These are phyloP conservation scores for Mycena latifolia DNA, from an alignment of 768 basidiomycete species.

Conservation along the genomic window DNA sequence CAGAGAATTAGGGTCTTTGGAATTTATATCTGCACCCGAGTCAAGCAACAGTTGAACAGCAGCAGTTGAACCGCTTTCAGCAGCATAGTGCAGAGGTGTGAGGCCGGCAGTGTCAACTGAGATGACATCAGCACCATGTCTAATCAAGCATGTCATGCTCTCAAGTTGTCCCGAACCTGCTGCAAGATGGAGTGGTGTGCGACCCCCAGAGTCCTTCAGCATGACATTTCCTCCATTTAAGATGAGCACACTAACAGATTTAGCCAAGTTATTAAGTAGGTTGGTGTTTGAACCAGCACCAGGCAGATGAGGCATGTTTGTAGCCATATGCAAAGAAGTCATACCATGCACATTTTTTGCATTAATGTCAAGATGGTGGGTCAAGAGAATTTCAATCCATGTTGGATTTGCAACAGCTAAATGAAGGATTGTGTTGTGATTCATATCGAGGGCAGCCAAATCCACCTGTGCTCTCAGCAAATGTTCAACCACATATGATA, in stretches of 20 bases:
- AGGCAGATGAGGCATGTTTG: conserved; percentile 15
- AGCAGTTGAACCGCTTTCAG: conserved; percentile 3
- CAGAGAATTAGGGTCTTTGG: background rate
- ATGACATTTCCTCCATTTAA: conserved; percentile 17
- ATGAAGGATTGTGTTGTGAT: conserved; percentile 20
- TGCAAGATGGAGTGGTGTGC: conserved; percentile 26
- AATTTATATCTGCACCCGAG: conserved; percentile 13
- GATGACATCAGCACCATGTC: background rate
- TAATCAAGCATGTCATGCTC: conserved; percentile 14
- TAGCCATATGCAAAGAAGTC: conserved; percentile 28
- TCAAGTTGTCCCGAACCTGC: conserved; percentile 16
- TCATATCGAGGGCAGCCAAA: background rate
- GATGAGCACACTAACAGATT: conserved; percentile 15
- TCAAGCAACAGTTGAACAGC: conserved; percentile 16
- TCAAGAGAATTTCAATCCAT: conserved; percentile 13
- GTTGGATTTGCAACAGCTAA: conserved; percentile 19
- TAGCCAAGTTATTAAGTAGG: conserved; percentile 6
- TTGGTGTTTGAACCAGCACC: background rate
- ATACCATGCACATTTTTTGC: conserved; percentile 16
- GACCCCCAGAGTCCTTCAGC: conserved; percentile 7
- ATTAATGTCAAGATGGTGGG: conserved; percentile 8
- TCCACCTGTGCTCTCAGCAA: background rate
- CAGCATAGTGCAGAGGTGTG: conserved; percentile 23
- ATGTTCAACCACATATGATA: conserved; percentile 23
- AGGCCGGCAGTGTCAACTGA: background rate